A percentile compares a stretch with the other conserved stretches of the same genome.
These are phyloP conservation scores for Dimocarpus longan DNA, from an alignment of 345 rosid genomes.

Conservation along the genomic window DNA sequence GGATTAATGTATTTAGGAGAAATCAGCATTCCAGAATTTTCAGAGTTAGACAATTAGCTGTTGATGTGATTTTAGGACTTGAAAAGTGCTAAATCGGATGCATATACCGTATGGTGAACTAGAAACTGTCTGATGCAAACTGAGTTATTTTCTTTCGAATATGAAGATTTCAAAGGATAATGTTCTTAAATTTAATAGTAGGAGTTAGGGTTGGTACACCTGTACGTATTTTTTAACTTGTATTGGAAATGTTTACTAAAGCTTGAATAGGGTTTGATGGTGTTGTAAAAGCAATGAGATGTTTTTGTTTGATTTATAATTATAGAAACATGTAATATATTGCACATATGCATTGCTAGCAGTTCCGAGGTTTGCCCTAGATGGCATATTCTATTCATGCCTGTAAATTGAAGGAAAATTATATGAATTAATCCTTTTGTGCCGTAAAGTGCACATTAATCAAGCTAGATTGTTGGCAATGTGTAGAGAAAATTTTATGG, in stretches of 20 bases:
- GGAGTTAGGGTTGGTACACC: not conserved
- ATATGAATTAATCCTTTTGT: not conserved
- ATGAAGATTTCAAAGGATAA: not conserved
- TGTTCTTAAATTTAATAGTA: not conserved
- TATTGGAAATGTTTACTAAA: not conserved
- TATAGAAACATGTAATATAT: not conserved
- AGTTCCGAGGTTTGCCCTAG: not conserved
- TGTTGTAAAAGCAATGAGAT: not conserved
- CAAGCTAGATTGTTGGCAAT: not conserved
- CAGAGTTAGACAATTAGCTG: not conserved
- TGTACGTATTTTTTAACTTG: not conserved
- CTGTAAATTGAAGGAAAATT: conserved; percentile 2
- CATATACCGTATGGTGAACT: not conserved
- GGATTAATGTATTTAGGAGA: not conserved
- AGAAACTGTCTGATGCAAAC: not conserved
- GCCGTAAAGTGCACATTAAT: not conserved
- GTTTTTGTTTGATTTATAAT: not conserved
- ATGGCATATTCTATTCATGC: not conserved
- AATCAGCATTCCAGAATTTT: not conserved
- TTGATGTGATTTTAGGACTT: not conserved
- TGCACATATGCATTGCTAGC: not conserved
- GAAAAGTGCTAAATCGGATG: conserved; percentile 4
- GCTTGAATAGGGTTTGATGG: not conserved
- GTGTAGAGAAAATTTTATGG: not conserved
- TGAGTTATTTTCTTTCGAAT: not conserved